phyloP scores from a whole-genome alignment of 2,329 filamentous ascomycete genomes.

The Phialophora expanda region DNA sequence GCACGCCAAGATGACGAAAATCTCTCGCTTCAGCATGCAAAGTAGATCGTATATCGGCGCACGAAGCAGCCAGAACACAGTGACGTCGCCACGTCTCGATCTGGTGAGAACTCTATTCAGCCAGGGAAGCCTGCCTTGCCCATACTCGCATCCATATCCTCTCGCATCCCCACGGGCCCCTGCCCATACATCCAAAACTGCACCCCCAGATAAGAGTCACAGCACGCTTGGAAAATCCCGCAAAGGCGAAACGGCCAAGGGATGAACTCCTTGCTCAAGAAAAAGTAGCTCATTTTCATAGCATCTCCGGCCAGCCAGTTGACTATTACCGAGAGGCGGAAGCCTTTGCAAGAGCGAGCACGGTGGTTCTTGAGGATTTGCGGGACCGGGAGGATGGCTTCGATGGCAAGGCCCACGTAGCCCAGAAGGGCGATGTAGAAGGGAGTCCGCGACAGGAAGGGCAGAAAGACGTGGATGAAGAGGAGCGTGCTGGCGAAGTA shows the following conservation, averaged over 20 bases:
- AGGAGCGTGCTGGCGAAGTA: constrained; percentile 48
- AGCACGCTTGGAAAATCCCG: constrained; percentile 56
- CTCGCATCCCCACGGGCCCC: constrained; percentile 26
- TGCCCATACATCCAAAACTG: constrained; percentile 56
- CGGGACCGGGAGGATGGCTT: constrained; percentile 55
- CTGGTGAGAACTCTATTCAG: constrained; percentile 18
- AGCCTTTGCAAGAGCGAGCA: constrained; percentile 56
- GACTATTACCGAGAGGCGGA: constrained; percentile 54
- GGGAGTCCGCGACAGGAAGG: constrained; percentile 51
- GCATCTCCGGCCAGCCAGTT: constrained; percentile 57
- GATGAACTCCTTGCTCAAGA: constrained; percentile 50
- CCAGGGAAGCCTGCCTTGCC: constrained; percentile 29
- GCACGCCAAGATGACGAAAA: neutral
- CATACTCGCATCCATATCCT: constrained; percentile 23
- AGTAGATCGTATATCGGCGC: neutral
- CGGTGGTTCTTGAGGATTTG: constrained; percentile 56
- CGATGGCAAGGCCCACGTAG: constrained; percentile 53
- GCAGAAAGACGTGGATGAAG: constrained; percentile 60
- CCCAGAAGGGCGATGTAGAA: constrained; percentile 53
- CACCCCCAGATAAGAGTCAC: constrained; percentile 54
- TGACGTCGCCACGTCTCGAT: neutral
- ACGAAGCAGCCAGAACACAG: neutral
- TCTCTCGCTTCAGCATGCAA: neutral
- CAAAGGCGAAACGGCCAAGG: constrained; percentile 57
- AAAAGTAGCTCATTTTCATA: constrained; percentile 59